A percentile compares a stretch with the other conserved stretches of the same genome.
Conservation (phyloP, 2,329 filamentous ascomycete species). For the Aplosporella prunicola region DNA sequence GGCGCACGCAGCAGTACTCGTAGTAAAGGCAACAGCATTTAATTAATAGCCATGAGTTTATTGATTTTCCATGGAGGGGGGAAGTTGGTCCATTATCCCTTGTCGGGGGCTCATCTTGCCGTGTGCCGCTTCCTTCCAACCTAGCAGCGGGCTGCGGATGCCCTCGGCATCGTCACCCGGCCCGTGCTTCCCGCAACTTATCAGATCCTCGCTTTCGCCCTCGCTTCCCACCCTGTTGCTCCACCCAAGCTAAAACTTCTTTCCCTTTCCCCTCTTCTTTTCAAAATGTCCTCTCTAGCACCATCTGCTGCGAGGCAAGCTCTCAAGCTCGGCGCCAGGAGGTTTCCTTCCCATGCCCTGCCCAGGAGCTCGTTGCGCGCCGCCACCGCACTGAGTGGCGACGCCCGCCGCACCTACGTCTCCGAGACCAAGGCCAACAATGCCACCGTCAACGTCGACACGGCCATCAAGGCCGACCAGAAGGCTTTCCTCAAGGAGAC, state of each 20-base stretch:
- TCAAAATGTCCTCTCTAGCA: conserved; percentile 42
- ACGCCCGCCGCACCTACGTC: conserved; percentile 60
- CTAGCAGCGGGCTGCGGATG: no score
- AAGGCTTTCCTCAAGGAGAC: conserved; percentile 60
- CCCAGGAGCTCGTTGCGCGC: conserved; percentile 32
- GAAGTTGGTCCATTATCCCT: no score
- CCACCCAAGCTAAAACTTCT: conserved; percentile 1
- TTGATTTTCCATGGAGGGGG: no score
- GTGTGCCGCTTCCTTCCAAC: no score
- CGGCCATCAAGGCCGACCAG: conserved; percentile 77
- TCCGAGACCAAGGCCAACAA: conserved; percentile 70
- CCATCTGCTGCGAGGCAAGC: conserved; percentile 67
- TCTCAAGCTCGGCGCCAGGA: conserved; percentile 48
- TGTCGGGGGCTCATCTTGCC: no score
- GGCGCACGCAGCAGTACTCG: no score
- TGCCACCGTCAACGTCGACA: conserved; percentile 74
- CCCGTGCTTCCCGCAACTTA: conserved; percentile 6
- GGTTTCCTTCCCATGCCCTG: conserved; percentile 34
- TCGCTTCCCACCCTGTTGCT: conserved; percentile 12
- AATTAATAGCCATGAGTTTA: no score
- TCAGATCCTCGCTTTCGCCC: conserved; percentile 9
- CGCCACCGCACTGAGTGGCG: conserved; percentile 27
- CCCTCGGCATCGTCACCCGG: no score
- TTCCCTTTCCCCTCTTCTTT: no score
- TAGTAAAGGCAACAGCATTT: no score